Evolutionary conservation across 2,329 filamentous ascomycete genomes (phyloP), one percentile per base, ranked within the genome.

Genomic region (Elsinoe arachidis): DNA sequence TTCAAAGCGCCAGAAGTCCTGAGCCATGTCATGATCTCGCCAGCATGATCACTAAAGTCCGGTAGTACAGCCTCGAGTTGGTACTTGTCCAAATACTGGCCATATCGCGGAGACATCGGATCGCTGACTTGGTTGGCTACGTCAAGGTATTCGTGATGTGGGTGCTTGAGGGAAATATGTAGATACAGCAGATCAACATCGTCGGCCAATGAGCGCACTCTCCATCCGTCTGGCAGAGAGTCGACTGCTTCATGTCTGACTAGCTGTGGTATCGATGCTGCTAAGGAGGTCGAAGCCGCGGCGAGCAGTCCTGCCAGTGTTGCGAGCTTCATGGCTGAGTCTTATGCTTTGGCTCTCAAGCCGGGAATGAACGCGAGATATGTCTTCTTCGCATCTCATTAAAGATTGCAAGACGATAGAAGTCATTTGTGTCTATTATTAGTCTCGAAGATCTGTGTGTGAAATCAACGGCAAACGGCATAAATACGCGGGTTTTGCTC

Each of bases 61-160:
- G 56, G 56, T 2, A 58, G 14, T 2, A 44, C 3, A 19, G 56
- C 56, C 44, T 55, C 19, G 7, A 58, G 41, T 26, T 55, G 37
- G 14, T 35, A 7, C 5, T 26, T 26, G 17, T 41, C 43, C 12
- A 55, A 12, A 33, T 58, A 49, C 2, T 44, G 23, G 5, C 56
- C 56, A 55, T 58, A 55, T 7, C 17, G 11, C 5, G 56, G 14
- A 15, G 49, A 58, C n/a, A 14, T 9, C 17, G 56, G 56, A 30
- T 61, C 35, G 34, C 58, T 60, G 19, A 61, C 47, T 23, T 56
- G 17, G 3, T 39, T 15, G 11, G 60, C 60, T 11, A 60, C 46
- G n/a, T 58, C 51, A 14, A 61, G n/a, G 21, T 60, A 58, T 11
- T 60, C 34, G 4, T 33, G n/a, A 14, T 60, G 58, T 1, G 37